phyloP scores from a whole-genome alignment of 1,139 yeast genomes.

The Diutina sp. region DNA sequence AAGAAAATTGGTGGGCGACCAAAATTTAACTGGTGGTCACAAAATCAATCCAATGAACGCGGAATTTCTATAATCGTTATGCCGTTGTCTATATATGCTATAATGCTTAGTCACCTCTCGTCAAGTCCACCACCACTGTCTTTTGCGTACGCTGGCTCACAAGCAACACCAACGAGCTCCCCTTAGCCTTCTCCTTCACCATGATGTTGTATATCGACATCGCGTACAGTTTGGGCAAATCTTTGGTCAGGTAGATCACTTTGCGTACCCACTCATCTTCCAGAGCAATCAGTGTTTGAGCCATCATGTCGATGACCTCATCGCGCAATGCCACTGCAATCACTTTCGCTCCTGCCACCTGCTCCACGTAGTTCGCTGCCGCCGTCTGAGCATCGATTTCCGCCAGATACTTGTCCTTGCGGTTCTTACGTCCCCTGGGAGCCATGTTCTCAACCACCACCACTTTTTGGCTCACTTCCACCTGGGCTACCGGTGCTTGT shows the following conservation, averaged over 20 bases:
- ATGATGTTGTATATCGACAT: conserved; percentile 58
- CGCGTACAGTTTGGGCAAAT: conserved; percentile 68
- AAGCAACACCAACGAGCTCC: conserved; percentile 60
- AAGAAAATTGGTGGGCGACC: too few species aligned
- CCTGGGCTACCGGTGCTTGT: conserved; percentile 3
- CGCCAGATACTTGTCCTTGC: conserved; percentile 61
- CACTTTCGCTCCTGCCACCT: conserved; percentile 53
- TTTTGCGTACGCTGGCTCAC: conserved; percentile 65
- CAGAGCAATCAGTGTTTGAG: conserved; percentile 55
- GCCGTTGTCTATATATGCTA: neutral
- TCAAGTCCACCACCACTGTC: conserved; percentile 50
- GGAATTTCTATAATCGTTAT: neutral
- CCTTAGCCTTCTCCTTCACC: conserved; percentile 59
- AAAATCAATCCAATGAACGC: too few species aligned
- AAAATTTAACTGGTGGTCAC: too few species aligned
- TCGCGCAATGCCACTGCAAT: conserved; percentile 69
- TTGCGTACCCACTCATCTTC: conserved; percentile 79
- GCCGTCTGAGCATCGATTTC: conserved; percentile 64
- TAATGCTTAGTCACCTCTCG: neutral
- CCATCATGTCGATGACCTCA: conserved; percentile 73
- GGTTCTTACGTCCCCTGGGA: conserved; percentile 51
- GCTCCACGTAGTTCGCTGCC: conserved; percentile 39
- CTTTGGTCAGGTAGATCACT: conserved; percentile 48
- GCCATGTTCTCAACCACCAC: conserved; percentile 58
- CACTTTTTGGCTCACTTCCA: conserved; percentile 45